Conservation (phyloP, 2,329 filamentous ascomycete genomes). For the Hypoxylon sp. region DNA sequence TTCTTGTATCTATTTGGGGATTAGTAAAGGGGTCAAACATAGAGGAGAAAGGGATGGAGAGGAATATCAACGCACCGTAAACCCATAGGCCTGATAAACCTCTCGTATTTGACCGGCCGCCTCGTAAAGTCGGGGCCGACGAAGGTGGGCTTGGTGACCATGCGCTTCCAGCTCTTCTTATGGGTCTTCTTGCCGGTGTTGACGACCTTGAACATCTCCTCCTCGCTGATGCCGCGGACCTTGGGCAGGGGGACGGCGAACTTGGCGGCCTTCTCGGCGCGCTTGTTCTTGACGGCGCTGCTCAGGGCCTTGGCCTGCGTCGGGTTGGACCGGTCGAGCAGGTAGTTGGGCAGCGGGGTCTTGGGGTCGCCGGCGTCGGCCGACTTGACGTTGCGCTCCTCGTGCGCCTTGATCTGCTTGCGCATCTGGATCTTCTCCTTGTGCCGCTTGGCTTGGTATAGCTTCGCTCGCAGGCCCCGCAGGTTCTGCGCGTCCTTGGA, state of each 20-base stretch:
- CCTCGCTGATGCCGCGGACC: constrained; percentile 92
- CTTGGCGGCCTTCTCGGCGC: constrained; percentile 92
- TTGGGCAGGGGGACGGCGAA: constrained; percentile 94
- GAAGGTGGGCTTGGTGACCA: constrained; percentile 86
- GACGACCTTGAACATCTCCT: constrained; percentile 98
- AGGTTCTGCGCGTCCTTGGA: constrained; percentile 94
- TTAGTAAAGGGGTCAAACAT: not conserved
- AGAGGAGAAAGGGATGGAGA: not conserved
- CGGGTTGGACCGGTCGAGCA: constrained; percentile 84
- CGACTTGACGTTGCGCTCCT: constrained; percentile 96
- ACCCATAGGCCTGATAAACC: constrained; percentile 83
- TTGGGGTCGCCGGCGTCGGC: constrained; percentile 81
- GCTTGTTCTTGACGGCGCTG: constrained; percentile 94
- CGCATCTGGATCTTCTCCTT: constrained; percentile 99
- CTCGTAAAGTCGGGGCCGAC: constrained; percentile 91
- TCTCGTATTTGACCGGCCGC: constrained; percentile 80
- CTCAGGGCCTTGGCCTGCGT: constrained; percentile 77
- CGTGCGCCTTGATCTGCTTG: constrained; percentile 93
- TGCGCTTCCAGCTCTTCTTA: constrained; percentile 82
- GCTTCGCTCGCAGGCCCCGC: constrained; percentile 90
- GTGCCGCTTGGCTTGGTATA: constrained; percentile 92
- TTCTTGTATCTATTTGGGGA: constrained; percentile 75
- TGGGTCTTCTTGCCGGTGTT: constrained; percentile 95
- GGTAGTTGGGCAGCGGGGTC: constrained; percentile 90
- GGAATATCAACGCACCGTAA: constrained; percentile 56